These are phyloP conservation scores for Acrodontium crateriforme DNA, from an alignment of 2,329 filamentous ascomycete species.

Conservation along the genomic window DNA sequence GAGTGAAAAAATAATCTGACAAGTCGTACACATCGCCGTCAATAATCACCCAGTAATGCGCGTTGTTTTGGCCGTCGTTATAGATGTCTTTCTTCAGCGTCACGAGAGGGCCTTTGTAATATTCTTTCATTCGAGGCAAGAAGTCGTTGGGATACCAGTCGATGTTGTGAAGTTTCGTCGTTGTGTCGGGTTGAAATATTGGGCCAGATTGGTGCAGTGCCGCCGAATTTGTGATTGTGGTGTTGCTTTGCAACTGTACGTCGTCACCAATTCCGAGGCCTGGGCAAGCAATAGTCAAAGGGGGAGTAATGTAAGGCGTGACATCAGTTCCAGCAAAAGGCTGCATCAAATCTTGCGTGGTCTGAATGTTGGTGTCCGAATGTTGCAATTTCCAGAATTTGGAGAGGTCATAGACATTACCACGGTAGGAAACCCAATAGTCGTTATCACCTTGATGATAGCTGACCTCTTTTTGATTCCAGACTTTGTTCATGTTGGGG, in stretches of 20 bases:
- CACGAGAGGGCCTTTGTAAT: constrained; percentile 77
- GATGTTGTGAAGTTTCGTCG: constrained; percentile 43
- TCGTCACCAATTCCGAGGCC: constrained; percentile 49
- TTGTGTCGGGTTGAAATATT: constrained; percentile 37
- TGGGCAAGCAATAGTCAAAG: constrained; percentile 59
- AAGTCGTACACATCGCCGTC: constrained; percentile 71
- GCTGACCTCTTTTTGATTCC: constrained; percentile 56
- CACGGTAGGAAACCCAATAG: constrained; percentile 77
- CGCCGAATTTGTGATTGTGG: constrained; percentile 38
- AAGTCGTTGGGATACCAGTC: constrained; percentile 71
- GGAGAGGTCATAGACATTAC: constrained; percentile 80
- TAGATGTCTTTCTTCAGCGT: constrained; percentile 47
- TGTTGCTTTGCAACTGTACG: constrained; percentile 52
- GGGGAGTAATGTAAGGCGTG: constrained; percentile 73
- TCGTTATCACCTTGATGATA: constrained; percentile 59
- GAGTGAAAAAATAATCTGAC: constrained; percentile 79
- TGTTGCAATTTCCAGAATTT: constrained; percentile 80
- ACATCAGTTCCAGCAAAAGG: constrained; percentile 66
- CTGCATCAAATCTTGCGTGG: constrained; percentile 55
- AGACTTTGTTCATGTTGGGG: constrained; percentile 83
- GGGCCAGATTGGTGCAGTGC: constrained; percentile 56
- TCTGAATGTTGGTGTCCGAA: constrained; percentile 48
- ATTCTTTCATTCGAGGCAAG: constrained; percentile 66
- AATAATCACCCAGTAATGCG: constrained; percentile 69
- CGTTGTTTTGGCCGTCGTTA: constrained; percentile 50